Conservation (phyloP, 768 basidiomycete genomes). For the Podaxis sp. region DNA sequence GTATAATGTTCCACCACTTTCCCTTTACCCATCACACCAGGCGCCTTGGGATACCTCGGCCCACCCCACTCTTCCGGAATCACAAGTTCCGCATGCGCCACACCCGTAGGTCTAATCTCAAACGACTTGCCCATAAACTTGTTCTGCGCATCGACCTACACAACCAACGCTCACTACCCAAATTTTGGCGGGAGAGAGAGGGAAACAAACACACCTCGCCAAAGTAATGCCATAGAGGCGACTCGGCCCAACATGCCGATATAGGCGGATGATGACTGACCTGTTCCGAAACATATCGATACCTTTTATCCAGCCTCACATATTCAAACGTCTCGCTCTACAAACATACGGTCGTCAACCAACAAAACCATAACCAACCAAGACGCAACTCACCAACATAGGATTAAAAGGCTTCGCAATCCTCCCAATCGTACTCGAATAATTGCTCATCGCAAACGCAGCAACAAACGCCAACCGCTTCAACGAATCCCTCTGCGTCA, state of each 20-base stretch:
- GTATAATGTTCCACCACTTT: constrained; percentile 86
- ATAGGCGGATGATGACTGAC: constrained; percentile 98
- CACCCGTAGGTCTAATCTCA: constrained; percentile 93
- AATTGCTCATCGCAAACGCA: constrained; percentile 98
- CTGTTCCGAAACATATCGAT: constrained; percentile 93
- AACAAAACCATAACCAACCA: neutral
- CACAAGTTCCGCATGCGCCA: constrained; percentile 82
- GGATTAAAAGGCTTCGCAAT: constrained; percentile 98
- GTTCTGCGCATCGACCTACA: constrained; percentile 90
- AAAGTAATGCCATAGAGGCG: constrained; percentile 85
- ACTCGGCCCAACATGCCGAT: constrained; percentile 93
- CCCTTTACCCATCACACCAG: constrained; percentile 33
- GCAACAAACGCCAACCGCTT: constrained; percentile 88
- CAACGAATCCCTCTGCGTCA: constrained; percentile 68
- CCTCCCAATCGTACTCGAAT: constrained; percentile 91
- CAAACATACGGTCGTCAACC: too few relatives aligned
- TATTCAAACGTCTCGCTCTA: constrained; percentile 95
- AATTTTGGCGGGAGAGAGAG: neutral
- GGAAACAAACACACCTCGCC: constrained; percentile 55
- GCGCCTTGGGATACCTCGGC: constrained; percentile 56
- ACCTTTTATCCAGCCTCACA: constrained; percentile 80
- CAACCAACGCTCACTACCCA: neutral
- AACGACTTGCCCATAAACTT: constrained; percentile 96
- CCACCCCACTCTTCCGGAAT: constrained; percentile 48
- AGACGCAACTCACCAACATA: constrained; percentile 62